Conservation (phyloP, 2,329 filamentous ascomycete species). For the Penicillium sp. region DNA sequence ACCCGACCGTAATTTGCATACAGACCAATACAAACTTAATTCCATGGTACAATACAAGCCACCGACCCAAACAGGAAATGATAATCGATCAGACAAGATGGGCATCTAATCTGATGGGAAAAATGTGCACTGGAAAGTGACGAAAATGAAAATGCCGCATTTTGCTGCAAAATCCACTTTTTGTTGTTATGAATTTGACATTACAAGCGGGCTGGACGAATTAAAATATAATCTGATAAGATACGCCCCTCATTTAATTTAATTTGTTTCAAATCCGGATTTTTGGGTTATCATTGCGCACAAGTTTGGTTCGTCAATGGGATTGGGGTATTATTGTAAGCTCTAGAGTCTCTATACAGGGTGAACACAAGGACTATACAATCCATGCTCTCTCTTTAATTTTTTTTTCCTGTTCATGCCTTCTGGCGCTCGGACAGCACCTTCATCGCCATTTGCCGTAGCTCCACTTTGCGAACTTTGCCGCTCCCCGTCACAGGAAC, state of each 20-base stretch:
- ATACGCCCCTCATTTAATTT: background rate
- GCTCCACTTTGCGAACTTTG: conserved; percentile 64
- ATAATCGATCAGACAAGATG: conserved; percentile 29
- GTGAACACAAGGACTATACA: background rate
- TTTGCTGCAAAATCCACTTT: background rate
- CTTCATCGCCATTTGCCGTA: conserved; percentile 50
- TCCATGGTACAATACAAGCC: conserved; percentile 1
- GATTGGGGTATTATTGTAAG: conserved; percentile 1
- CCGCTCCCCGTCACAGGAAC: conserved; percentile 70
- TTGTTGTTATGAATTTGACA: background rate
- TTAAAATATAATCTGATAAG: conserved; percentile 3
- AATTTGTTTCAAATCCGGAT: background rate
- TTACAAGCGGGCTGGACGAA: background rate
- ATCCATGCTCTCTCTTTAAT: background rate
- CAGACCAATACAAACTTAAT: background rate
- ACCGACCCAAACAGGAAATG: background rate
- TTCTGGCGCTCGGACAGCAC: conserved; percentile 36
- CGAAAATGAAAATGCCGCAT: conserved; percentile 8
- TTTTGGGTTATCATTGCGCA: background rate
- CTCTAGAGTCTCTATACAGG: background rate
- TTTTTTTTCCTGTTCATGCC: background rate
- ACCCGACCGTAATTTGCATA: background rate
- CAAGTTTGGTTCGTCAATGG: background rate
- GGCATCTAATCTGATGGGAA: conserved; percentile 30
- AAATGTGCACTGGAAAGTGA: background rate